Evolutionary conservation across 2,329 filamentous ascomycete genomes (phyloP).

Genomic region (Apiospora pterosperma): DNA sequence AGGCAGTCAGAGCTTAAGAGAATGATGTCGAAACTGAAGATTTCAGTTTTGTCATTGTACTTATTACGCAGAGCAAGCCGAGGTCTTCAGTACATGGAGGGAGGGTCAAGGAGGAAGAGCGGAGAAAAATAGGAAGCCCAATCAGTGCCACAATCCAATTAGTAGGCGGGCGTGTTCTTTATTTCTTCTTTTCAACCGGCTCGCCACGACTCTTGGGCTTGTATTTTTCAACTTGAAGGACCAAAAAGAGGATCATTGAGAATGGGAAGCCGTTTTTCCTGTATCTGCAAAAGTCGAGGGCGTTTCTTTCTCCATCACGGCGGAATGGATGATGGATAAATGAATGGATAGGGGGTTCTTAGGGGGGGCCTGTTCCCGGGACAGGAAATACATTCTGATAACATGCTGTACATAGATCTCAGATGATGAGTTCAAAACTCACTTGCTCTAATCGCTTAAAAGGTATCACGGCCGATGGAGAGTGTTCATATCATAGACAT

Average conservation of each 20-base stretch:
- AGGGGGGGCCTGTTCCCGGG: neutral
- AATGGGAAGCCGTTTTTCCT: neutral
- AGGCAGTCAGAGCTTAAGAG: constrained; percentile 29
- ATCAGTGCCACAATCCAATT: neutral
- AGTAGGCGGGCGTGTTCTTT: neutral
- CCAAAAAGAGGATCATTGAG: neutral
- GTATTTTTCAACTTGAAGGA: neutral
- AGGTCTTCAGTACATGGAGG: neutral
- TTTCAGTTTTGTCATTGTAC: neutral
- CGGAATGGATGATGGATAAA: neutral
- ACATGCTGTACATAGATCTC: constrained; percentile 1
- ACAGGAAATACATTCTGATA: neutral
- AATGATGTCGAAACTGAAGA: neutral
- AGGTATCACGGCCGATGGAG: neutral
- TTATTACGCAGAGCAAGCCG: neutral
- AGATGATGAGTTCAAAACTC: neutral
- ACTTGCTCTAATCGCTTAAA: constrained; percentile 1
- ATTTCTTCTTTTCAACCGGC: neutral
- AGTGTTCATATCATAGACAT: constrained; percentile 1
- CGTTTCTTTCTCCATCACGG: neutral
- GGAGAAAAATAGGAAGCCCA: neutral
- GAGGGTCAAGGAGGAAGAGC: neutral
- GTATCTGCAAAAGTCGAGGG: neutral
- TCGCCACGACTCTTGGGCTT: neutral
- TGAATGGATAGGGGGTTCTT: neutral